These are phyloP conservation scores for Pseudogymnoascus sp. DNA, from an alignment of 2,329 filamentous ascomycete genomes.

Conservation along the genomic window DNA sequence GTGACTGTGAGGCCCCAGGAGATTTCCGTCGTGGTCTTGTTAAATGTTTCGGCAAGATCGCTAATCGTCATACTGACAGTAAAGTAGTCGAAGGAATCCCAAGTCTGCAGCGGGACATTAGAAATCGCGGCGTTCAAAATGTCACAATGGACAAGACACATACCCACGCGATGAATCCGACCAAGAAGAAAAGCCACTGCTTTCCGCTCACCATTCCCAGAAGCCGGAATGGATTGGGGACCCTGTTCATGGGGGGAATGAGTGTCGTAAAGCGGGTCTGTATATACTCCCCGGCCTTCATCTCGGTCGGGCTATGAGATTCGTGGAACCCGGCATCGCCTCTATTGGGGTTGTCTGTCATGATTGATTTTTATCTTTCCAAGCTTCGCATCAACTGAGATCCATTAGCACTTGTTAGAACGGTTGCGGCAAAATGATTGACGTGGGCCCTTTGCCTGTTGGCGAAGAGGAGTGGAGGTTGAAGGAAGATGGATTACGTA, in stretches of 20 bases:
- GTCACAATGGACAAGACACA: neutral
- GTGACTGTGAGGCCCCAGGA: constrained; percentile 58
- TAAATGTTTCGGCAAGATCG: constrained; percentile 45
- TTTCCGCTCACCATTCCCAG: constrained; percentile 53
- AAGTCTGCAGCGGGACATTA: constrained; percentile 32
- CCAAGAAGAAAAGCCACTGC: constrained; percentile 71
- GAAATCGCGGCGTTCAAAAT: neutral
- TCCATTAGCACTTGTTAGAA: neutral
- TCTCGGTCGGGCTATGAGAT: constrained; percentile 19
- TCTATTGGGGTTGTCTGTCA: neutral
- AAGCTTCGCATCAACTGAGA: neutral
- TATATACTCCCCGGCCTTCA: constrained; percentile 20
- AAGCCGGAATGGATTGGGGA: constrained; percentile 63
- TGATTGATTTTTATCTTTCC: neutral
- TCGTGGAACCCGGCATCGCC: constrained; percentile 12
- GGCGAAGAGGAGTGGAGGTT: neutral
- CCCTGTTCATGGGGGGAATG: constrained; percentile 51
- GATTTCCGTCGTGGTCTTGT: constrained; percentile 47
- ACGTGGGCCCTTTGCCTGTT: neutral
- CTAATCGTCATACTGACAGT: constrained; percentile 53
- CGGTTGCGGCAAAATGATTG: too few relatives aligned
- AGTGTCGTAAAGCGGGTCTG: constrained; percentile 46
- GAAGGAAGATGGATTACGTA: neutral
- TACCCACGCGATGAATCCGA: constrained; percentile 63
- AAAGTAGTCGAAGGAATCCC: constrained; percentile 61